phyloP scores from a whole-genome alignment of 805 yeast genomes.

The Ogataea thermomethanolica region DNA sequence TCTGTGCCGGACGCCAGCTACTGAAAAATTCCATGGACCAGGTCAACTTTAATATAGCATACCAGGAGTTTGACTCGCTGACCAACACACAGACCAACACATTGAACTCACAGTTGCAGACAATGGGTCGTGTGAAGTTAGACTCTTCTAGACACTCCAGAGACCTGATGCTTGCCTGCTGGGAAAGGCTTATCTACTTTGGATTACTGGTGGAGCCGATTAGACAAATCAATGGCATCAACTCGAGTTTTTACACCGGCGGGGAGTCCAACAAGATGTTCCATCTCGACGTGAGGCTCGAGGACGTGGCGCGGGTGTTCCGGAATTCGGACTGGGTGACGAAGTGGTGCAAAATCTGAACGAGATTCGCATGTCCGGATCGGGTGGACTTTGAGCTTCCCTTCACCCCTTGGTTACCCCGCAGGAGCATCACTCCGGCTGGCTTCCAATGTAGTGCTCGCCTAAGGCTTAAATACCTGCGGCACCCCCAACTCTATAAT shows the following conservation, averaged over 20 bases:
- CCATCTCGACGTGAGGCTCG: constrained; percentile 48
- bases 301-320: constrained; percentile 40
- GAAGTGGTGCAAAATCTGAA: constrained; percentile 24
- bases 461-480: too few species aligned
- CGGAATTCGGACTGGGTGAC: constrained; percentile 18
- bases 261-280: constrained; percentile 45
- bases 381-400: background rate
- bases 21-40: constrained; percentile 52
- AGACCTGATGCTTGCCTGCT: constrained; percentile 58
- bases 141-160: constrained; percentile 26
- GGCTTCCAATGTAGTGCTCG: too few species aligned
- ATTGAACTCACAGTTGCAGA: constrained; percentile 36
- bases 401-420: constrained; percentile 8
- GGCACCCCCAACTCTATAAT: too few species aligned
- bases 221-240: constrained; percentile 23
- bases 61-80: constrained; percentile 55
- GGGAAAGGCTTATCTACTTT: constrained; percentile 65
- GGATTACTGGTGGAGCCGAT: constrained; percentile 43
- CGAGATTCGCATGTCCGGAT: background rate
- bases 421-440: background rate
- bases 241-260: constrained; percentile 22
- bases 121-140: constrained; percentile 39
- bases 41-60: constrained; percentile 74
- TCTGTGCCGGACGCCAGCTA: constrained; percentile 72
- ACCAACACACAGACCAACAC: constrained; percentile 29